These are phyloP conservation scores for Podospora bellae-mahoneyi DNA, from an alignment of 495 filamentous ascomycete species.

Conservation along the genomic window DNA sequence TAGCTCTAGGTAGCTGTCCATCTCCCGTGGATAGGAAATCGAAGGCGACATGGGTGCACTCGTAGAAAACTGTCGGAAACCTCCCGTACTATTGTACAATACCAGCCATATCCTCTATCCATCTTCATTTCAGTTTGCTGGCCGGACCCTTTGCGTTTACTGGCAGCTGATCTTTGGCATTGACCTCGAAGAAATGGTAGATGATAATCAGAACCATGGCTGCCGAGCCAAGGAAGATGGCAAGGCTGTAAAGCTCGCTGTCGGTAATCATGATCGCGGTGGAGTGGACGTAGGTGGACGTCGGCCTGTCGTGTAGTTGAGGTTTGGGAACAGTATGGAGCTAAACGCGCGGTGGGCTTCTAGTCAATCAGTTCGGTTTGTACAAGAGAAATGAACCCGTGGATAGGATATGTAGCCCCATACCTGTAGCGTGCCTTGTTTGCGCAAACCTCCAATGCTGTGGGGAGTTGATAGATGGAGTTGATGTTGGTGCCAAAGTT, in stretches of 20 bases:
- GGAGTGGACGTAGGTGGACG: conserved; percentile 3
- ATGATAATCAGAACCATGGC: conserved; percentile 92
- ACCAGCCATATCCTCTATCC: background rate
- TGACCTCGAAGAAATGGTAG: conserved; percentile 97
- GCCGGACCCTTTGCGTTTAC: conserved; percentile 25
- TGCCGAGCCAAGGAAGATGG: conserved; percentile 86
- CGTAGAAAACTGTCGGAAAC: background rate
- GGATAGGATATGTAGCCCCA: background rate
- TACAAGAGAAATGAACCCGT: background rate
- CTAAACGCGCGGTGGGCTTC: background rate
- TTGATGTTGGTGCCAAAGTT: conserved; percentile 2
- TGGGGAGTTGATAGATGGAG: background rate
- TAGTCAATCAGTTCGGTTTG: background rate
- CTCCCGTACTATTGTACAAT: conserved; percentile 21
- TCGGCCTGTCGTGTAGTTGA: conserved; percentile 1
- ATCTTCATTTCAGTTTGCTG: conserved; percentile 16
- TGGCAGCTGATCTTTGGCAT: conserved; percentile 68
- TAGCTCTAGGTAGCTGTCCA: background rate
- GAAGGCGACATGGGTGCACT: background rate
- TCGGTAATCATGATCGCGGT: conserved; percentile 69
- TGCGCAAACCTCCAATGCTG: background rate
- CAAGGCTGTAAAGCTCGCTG: conserved; percentile 77
- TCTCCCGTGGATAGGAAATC: background rate
- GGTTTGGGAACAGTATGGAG: background rate
- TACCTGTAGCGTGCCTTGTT: conserved; percentile 5